Evolutionary conservation across 1,284 basidiomycete species (phyloP), one percentile per base, ranked within the genome.

Genomic region (Entoloma clypeatum): DNA sequence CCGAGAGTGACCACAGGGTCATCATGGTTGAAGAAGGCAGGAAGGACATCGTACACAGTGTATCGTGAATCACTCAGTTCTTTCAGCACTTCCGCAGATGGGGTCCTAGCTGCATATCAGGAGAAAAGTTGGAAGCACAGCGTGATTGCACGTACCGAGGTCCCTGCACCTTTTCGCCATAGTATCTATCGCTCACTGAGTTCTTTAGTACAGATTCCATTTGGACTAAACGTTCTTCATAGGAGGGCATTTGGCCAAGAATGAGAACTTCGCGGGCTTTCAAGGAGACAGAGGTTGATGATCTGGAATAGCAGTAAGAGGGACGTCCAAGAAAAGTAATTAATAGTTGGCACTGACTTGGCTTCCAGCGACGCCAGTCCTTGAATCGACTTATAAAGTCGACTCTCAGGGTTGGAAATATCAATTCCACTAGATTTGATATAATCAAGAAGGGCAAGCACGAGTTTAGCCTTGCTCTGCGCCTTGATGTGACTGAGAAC

Each of bases 221-320:
- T 67, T 99, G 96, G 18, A 79, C 71, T 40, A 84, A 72, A 49
- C 96, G 88, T 63, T 99, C 96, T 58, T 95, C 92, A 59, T 93
- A 94, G 25, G 92, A 96, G 10, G 96, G 96, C 79, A 99, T 86
- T 62, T 95, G 91, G 39, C 92, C 92, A 23, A 90, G 77, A 56
- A 99, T 97, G 47, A 97, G 77, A 7, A 98, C 96, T 69, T 99
- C 96, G 39, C 96, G 88, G 35, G 96, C 95, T 69, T 97, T 99
- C 56, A 99, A 72, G 2, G 94, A 81, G 38, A 96, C 93, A 54
- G 84, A 75, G 30, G 82, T 87, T 8, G 92, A 93, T 5, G 90
- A 90, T 55, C 86, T 87, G 50, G 18, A 40, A 31, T 48, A 38
- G 48, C 48, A 28, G 38, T 29, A 35, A 28, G 57, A 36, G 24